These are phyloP conservation scores for Fragilaria crotonensis DNA, from an alignment of 108 stramenopile species.

Conservation along the genomic window DNA sequence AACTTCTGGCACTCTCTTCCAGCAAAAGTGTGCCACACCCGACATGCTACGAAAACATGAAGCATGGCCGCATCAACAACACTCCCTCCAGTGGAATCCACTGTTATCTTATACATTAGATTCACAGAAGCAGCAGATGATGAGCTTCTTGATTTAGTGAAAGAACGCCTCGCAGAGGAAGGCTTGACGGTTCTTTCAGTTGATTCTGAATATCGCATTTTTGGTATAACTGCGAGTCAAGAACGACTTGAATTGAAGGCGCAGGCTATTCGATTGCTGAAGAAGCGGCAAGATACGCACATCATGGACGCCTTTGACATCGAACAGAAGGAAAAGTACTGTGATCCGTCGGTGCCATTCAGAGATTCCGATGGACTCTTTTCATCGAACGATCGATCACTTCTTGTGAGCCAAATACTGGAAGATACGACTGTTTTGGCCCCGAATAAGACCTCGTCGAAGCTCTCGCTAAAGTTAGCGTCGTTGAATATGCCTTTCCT, in stretches of 20 bases:
- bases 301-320: slow-evolving; percentile 47
- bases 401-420: slow-evolving; percentile 32
- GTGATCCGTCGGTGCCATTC: slow-evolving; percentile 4
- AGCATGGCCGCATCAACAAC: too few relatives aligned
- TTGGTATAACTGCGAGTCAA: slow-evolving; percentile 44
- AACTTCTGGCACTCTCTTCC: too few relatives aligned
- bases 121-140: slow-evolving; percentile 34
- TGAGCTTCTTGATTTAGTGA: slow-evolving; percentile 26
- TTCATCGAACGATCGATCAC: slow-evolving; percentile 27
- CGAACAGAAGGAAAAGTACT: slow-evolving; percentile 23
- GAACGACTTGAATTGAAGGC: slow-evolving; percentile 40
- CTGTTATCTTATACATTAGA: slow-evolving; percentile 34
- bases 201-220: background rate
- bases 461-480: slow-evolving; percentile 14
- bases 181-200: slow-evolving; percentile 26
- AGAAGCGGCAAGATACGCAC: slow-evolving; percentile 20
- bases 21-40: too few relatives aligned
- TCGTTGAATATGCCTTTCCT: slow-evolving; percentile 4
- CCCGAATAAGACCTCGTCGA: slow-evolving; percentile 10
- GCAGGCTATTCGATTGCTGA: slow-evolving; percentile 32
- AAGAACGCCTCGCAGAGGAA: slow-evolving; percentile 22
- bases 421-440: slow-evolving; percentile 24
- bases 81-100: slow-evolving; percentile 34
- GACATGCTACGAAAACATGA: too few relatives aligned
- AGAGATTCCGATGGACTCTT: slow-evolving; percentile 39